Percentiles rank a stretch among this genome's conserved stretches.
These are phyloP conservation scores for Cryphonectria carpinicola DNA, from an alignment of 2,329 filamentous ascomycete species.

Conservation along the genomic window DNA sequence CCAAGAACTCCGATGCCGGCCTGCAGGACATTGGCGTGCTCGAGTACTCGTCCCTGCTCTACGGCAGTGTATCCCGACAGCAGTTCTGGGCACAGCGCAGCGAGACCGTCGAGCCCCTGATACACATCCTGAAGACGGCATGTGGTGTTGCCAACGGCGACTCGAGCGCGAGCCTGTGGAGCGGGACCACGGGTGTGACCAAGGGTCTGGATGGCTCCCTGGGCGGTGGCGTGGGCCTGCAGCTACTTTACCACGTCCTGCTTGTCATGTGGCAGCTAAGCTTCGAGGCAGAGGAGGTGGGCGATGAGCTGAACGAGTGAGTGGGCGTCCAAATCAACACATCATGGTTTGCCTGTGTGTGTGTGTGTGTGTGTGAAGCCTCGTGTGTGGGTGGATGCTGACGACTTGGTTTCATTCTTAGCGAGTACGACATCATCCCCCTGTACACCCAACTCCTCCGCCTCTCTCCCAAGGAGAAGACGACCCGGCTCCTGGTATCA, in stretches of 20 bases:
- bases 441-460: constrained; percentile 92
- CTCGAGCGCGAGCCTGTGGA: constrained; percentile 65
- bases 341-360: too few species aligned
- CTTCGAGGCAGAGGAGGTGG: constrained; percentile 79
- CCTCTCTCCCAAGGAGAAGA: constrained; percentile 96
- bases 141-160: constrained; percentile 72
- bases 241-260: constrained; percentile 91
- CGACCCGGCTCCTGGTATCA: constrained; percentile 85
- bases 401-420: constrained; percentile 43
- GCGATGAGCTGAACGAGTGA: constrained; percentile 82
- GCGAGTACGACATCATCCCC: constrained; percentile 89
- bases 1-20: constrained; percentile 83
- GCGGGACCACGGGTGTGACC: constrained; percentile 53
- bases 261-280: constrained; percentile 96
- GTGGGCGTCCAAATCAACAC: constrained; percentile 39
- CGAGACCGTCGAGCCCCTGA: constrained; percentile 80
- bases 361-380: not conserved
- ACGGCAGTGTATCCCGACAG: constrained; percentile 72
- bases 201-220: constrained; percentile 65
- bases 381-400: constrained; percentile 32
- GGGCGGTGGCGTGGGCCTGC: constrained; percentile 85
- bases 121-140: constrained; percentile 81
- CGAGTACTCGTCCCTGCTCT: constrained; percentile 83
- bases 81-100: constrained; percentile 91
- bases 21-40: constrained; percentile 95